phyloP scores from a whole-genome alignment of 495 filamentous ascomycete species.

The Talaromyces nanjingensis region DNA sequence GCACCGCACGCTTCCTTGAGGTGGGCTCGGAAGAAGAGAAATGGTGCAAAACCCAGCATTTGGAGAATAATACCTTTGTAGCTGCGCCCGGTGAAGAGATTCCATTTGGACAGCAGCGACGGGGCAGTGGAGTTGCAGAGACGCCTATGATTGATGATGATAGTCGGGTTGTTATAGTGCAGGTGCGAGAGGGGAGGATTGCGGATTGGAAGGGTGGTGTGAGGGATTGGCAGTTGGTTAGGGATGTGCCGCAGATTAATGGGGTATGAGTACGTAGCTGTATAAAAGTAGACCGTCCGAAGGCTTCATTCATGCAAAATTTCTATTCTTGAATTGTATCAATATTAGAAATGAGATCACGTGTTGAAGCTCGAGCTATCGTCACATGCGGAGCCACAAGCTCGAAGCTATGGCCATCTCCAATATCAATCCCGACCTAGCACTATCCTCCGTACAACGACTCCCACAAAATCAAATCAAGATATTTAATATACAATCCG shows the following conservation, averaged over 20 bases:
- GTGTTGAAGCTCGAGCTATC: not conserved
- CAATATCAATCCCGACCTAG: not conserved
- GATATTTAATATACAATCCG: too few relatives aligned
- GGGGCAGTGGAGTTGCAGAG: slow-evolving; percentile 43
- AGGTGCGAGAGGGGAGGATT: slow-evolving; percentile 65
- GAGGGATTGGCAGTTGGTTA: slow-evolving; percentile 59
- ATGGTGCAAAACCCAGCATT: slow-evolving; percentile 72
- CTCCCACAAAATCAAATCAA: not conserved
- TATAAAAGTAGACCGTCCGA: too few relatives aligned
- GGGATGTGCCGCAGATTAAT: slow-evolving; percentile 11
- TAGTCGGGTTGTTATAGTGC: slow-evolving; percentile 67
- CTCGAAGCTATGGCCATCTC: not conserved
- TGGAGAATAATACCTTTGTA: slow-evolving; percentile 88
- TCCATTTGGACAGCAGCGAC: slow-evolving; percentile 34
- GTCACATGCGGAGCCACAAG: not conserved
- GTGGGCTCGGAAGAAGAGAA: slow-evolving; percentile 68
- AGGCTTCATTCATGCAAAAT: not conserved
- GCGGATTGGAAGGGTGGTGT: slow-evolving; percentile 78
- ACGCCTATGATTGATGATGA: slow-evolving; percentile 61
- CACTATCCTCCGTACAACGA: not conserved
- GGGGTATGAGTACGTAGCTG: not conserved
- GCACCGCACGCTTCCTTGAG: slow-evolving; percentile 64
- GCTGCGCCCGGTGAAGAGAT: slow-evolving; percentile 38
- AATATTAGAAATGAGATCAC: not conserved
- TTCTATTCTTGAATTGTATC: not conserved